Percentiles rank a stretch among this genome's conserved stretches.
These are phyloP conservation scores for Sphaerulina musiva DNA, from an alignment of 2,329 filamentous ascomycete species.

Conservation along the genomic window DNA sequence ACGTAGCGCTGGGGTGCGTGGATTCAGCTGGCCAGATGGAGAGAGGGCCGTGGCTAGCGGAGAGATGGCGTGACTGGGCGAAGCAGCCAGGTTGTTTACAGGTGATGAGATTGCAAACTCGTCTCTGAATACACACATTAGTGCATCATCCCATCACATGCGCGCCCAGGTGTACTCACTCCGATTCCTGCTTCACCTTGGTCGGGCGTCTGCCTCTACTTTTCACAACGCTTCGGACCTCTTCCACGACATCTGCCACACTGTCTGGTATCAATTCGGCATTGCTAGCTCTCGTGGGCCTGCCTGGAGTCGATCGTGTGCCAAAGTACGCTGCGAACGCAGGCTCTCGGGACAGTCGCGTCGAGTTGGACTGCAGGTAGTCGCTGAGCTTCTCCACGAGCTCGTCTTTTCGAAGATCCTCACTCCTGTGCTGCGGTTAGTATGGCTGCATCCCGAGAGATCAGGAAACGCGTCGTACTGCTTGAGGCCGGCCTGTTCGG, in stretches of 20 bases:
- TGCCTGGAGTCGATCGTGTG: constrained; percentile 46
- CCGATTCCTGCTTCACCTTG: constrained; percentile 33
- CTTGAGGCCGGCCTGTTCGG: constrained; percentile 27
- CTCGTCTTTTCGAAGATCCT: constrained; percentile 68
- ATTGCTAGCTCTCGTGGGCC: constrained; percentile 34
- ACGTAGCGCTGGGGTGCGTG: constrained; percentile 24
- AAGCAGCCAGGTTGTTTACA: constrained; percentile 10
- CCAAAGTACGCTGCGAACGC: constrained; percentile 70
- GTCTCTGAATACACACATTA: constrained; percentile 16
- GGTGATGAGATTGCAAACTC: constrained; percentile 18
- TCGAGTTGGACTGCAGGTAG: constrained; percentile 62
- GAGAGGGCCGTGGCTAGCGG: constrained; percentile 16
- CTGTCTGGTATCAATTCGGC: constrained; percentile 18
- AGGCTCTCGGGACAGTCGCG: constrained; percentile 57
- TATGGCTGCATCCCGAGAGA: neutral
- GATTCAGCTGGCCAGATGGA: constrained; percentile 23
- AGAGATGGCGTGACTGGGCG: constrained; percentile 16
- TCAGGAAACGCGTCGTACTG: constrained; percentile 20
- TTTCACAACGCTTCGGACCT: constrained; percentile 30
- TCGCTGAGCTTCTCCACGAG: constrained; percentile 69
- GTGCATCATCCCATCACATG: neutral
- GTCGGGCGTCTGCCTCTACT: constrained; percentile 27
- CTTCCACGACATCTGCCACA: constrained; percentile 21
- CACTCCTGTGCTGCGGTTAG: constrained; percentile 30
- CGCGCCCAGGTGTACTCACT: constrained; percentile 20